Conservation (phyloP, 2,329 filamentous ascomycete species). For the Ceratocystis cacaofunesta region DNA sequence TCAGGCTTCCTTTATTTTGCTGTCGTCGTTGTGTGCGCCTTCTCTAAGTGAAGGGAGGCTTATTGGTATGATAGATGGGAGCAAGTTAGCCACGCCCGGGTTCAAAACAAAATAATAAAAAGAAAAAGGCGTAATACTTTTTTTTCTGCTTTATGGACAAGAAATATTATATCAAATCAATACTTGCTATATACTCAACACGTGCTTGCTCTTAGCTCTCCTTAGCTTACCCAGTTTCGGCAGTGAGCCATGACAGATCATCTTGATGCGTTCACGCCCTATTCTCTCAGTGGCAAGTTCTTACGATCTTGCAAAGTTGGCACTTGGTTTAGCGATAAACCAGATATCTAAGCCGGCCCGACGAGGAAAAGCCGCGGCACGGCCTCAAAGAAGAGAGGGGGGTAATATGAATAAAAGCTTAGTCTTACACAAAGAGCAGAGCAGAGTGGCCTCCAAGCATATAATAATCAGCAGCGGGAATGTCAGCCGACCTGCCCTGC, state of each 20-base stretch:
- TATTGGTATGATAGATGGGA: conserved; percentile 9
- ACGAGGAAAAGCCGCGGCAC: too few relatives aligned
- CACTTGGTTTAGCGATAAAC: not conserved
- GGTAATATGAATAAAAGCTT: not conserved
- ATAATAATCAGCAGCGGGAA: too few relatives aligned
- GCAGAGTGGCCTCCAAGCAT: too few relatives aligned
- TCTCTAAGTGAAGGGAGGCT: not conserved
- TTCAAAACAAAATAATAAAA: conserved; percentile 14
- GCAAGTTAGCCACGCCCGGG: not conserved
- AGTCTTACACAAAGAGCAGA: too few relatives aligned
- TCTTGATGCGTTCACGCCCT: not conserved
- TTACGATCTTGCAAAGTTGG: not conserved
- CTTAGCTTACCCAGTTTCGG: not conserved
- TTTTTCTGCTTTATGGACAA: not conserved
- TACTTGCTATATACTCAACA: not conserved
- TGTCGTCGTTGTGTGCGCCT: not conserved
- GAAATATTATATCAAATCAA: not conserved
- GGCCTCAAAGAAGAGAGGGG: not conserved
- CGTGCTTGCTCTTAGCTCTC: not conserved
- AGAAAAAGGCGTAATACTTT: not conserved
- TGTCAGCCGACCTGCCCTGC: too few relatives aligned
- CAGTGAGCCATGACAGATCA: not conserved
- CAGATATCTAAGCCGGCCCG: not conserved
- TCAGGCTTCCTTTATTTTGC: conserved; percentile 9
- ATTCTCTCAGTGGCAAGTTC: not conserved